A percentile compares a stretch with the other conserved stretches of the same genome.
These are phyloP conservation scores for Phytopythium helicoides DNA, from an alignment of 352 stramenopile species.

Conservation along the genomic window DNA sequence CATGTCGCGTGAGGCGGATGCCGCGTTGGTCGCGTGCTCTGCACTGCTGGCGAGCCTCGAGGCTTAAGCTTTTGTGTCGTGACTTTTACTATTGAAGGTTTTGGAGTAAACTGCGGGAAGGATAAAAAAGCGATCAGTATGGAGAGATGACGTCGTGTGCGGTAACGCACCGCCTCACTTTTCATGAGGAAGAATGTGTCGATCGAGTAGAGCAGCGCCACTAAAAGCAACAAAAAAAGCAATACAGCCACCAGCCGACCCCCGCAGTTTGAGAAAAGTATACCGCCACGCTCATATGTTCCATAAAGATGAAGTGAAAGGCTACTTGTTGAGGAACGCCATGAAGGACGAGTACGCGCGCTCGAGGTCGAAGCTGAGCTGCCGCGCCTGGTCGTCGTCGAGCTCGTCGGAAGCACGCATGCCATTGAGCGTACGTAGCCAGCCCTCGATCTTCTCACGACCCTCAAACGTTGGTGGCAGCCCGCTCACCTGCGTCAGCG, in stretches of 20 bases:
- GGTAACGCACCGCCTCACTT: not conserved
- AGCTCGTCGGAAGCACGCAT: slow-evolving; percentile 97
- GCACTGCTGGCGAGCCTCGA: slow-evolving; percentile 17
- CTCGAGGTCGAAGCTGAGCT: slow-evolving; percentile 96
- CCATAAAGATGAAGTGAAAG: not conserved
- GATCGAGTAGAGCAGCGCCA: too few relatives aligned
- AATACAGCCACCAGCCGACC: too few relatives aligned
- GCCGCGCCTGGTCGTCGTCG: slow-evolving; percentile 93
- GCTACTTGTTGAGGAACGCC: slow-evolving; percentile 82
- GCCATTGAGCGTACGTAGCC: slow-evolving; percentile 94
- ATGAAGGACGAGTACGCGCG: slow-evolving; percentile 95
- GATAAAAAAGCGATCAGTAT: not conserved
- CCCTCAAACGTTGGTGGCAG: slow-evolving; percentile 93
- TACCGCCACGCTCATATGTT: not conserved
- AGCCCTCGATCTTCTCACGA: slow-evolving; percentile 92
- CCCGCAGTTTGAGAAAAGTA: too few relatives aligned
- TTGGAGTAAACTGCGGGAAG: not conserved
- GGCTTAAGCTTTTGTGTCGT: slow-evolving; percentile 9
- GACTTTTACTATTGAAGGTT: slow-evolving; percentile 2
- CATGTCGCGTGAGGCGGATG: slow-evolving; percentile 32
- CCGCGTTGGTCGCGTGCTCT: slow-evolving; percentile 30
- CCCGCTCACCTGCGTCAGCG: slow-evolving; percentile 92
- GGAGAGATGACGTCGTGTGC: not conserved
- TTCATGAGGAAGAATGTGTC: too few relatives aligned
- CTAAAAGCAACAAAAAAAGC: not conserved